A percentile compares a stretch with the other conserved stretches of the same genome.
These are phyloP conservation scores for Cornus florida DNA, from an alignment of 148 eudicot genomes.

Conservation along the genomic window DNA sequence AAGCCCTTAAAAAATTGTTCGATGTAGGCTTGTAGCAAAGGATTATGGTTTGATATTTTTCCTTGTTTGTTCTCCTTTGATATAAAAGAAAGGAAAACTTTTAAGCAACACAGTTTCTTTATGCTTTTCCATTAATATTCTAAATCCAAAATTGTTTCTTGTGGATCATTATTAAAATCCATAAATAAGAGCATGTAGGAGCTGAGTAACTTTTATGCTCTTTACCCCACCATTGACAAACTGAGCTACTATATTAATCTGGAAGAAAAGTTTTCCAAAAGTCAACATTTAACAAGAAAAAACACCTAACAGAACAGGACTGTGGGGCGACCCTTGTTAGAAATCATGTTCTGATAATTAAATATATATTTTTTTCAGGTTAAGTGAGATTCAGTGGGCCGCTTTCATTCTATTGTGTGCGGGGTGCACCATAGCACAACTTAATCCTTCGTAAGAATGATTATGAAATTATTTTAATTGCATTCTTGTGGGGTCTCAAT, in stretches of 20 bases:
- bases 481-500: not conserved
- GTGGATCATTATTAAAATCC: not conserved
- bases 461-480: not conserved
- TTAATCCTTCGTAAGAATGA: conserved; percentile 76
- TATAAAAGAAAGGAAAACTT: not conserved
- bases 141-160: not conserved
- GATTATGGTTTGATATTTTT: not conserved
- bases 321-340: not conserved
- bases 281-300: not conserved
- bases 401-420: conserved; percentile 92
- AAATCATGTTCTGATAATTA: conserved; percentile 11
- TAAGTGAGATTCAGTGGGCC: conserved; percentile 98
- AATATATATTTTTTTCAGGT: conserved; percentile 63
- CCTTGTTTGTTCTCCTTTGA: too few relatives aligned
- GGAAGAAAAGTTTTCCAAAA: not conserved
- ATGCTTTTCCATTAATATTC: not conserved
- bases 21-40: not conserved
- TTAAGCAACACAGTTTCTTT: not conserved
- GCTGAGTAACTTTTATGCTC: not conserved
- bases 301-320: not conserved
- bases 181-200: not conserved
- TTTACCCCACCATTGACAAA: not conserved
- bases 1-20: not conserved
- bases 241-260: not conserved
- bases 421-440: conserved; percentile 98